These are phyloP conservation scores for Scenedesmus sp. DNA, from an alignment of 163 green algal genomes.

Conservation along the genomic window DNA sequence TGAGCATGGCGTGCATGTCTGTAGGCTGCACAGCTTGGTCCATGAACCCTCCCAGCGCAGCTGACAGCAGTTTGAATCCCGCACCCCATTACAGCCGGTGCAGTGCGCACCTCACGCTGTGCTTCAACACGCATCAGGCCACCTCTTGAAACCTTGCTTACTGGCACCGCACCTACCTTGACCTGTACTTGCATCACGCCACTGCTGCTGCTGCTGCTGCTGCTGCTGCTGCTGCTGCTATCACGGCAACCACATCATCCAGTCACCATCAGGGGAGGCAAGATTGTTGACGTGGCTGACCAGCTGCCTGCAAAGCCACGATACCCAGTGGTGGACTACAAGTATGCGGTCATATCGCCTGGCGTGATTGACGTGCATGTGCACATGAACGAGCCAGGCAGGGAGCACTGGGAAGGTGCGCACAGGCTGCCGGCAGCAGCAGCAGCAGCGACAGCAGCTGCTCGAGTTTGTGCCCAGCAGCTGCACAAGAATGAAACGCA, in stretches of 20 bases:
- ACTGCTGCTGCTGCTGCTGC: neutral
- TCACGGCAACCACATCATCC: neutral
- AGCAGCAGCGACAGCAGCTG: slow-evolving; percentile 4
- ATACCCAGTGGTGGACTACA: slow-evolving; percentile 83
- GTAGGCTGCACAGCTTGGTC: neutral
- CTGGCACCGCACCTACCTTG: no score
- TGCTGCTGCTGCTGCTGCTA: slow-evolving; percentile 18
- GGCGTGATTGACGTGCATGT: slow-evolving; percentile 96
- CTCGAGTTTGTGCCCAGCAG: neutral
- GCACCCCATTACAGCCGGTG: neutral
- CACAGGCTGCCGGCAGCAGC: slow-evolving; percentile 4
- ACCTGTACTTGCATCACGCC: no score
- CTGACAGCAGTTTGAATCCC: neutral
- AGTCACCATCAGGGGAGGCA: slow-evolving; percentile 55
- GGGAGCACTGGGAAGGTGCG: slow-evolving; percentile 94
- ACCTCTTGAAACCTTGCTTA: no score
- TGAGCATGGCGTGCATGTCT: neutral
- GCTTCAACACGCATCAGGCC: no score
- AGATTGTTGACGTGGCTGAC: slow-evolving; percentile 41
- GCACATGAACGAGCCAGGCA: slow-evolving; percentile 97
- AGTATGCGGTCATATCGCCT: slow-evolving; percentile 82
- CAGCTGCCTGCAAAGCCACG: neutral
- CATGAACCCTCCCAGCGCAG: neutral
- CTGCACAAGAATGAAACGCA: neutral
- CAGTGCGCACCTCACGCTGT: neutral